Evolutionary conservation across 2,329 filamentous ascomycete genomes (phyloP), one percentile per base, ranked within the genome.

Genomic region (Hypoxylon sp.): DNA sequence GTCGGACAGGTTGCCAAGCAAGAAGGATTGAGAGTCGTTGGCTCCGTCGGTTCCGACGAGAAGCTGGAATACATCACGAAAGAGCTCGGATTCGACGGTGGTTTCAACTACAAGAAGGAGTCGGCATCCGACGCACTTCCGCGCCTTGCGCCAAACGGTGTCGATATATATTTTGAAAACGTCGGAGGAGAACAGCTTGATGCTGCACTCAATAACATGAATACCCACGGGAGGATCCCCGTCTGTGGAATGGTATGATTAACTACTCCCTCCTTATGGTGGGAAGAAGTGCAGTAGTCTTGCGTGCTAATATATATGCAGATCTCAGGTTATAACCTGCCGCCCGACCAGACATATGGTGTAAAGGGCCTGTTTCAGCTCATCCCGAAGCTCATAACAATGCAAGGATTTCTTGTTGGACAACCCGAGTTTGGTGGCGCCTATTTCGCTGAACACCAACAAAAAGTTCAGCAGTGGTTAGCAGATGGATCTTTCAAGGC

Each of bases 141-240:
- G 70, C 84, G 90, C 61, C 83, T 93, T 5, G 90, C 90, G 0
- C 90, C 91, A 1, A 78, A 92, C 21, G 91, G 91, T 5, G 83
- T 94, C 65, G 91, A 94, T 75, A 93, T 94, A 76, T 93, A 93
- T 81, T 94, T 90, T 74, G 91, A 94, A 79, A 94, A 93, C 71
- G 91, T 92, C 5, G 91, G 91, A 19, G 91, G 91, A 39, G 90
- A 92, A 78, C 89, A 91, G 68, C 83, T 93, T 55, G 88, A 91
- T 70, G 84, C 82, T 0, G 79, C 78, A 0, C 78, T 94, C 50
- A 81, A 85, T 25, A 81, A 82, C 54, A 82, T 92, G 79, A 92
- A 91, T 64, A 72, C 81, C 57, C 87, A 83, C 63, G 91, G 90
- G 5, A 84, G 91, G 62, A 88, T 93, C 55, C 80, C 89, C 71